Evolutionary conservation across 768 basidiomycete species (phyloP), one percentile per base, ranked within the genome.

Genomic region (Tylopilus sp.): DNA sequence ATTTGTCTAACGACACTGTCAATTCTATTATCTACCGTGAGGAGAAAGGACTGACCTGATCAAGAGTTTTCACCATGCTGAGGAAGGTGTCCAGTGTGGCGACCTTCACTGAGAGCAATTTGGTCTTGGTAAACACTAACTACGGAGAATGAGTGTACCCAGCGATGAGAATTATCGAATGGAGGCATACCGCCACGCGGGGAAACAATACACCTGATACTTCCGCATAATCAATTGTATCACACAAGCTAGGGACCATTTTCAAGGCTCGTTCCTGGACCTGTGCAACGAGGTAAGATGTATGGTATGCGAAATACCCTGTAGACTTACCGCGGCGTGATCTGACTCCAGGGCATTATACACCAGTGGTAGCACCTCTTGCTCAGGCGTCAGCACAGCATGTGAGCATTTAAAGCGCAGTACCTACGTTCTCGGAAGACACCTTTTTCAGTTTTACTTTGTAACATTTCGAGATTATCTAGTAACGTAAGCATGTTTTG

Each of bases 291-390:
- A 56, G 43, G 45, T 59, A 36, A 46, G 23, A 44, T 40, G 31
- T 38, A 39, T 40, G 35, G 26, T 23, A 20, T 26, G 42, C 25
- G 41, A 39, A 42, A 52, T 42, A 35, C 21, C 40, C 8, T 15
- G 35, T 31, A 3, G 53, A 60, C 78, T 55, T 60, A 91, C 89
- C 47, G 85, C 71, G 1, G 88, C 80, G 71, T 97, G 93, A 44
- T 98, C 97, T n/a, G 91, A 90, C 55, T 98, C 97, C 44, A 99
- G 75, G 1, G 97, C 93, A 65, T 91, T 91, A 66, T 99, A 99
- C 17, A 99, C 89, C 35, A 99, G 76, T 0, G 94, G 92, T 56
- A 99, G 77, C n/a, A 99, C 91, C 74, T 93, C 95, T 98, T 63
- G 13, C 41, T 26, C 6, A 31, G 31, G 25, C 4, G 42, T 63